A percentile compares a stretch with the other conserved stretches of the same genome.
These are phyloP conservation scores for Avena atlantica DNA, from an alignment of 176 grass and related monocot genomes.

Conservation along the genomic window DNA sequence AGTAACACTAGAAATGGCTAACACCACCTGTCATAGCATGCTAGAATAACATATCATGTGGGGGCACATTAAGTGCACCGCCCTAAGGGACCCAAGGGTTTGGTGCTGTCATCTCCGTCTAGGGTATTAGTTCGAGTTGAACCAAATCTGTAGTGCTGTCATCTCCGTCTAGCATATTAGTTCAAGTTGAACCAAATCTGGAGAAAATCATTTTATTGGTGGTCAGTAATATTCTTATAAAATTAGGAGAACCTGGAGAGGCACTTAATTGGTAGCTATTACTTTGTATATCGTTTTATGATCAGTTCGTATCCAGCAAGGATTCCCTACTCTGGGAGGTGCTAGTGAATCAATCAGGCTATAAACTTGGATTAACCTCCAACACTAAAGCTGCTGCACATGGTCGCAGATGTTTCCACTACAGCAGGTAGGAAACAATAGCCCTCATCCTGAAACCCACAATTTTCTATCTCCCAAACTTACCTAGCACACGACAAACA, in stretches of 20 bases:
- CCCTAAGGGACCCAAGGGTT: background rate
- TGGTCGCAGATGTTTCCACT: background rate
- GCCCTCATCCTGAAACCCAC: background rate
- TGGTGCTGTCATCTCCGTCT: background rate
- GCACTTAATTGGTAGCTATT: background rate
- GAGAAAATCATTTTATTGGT: background rate
- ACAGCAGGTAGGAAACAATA: background rate
- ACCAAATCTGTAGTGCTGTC: background rate
- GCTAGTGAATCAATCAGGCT: background rate
- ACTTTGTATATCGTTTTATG: background rate
- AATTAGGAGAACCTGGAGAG: background rate
- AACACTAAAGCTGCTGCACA: background rate
- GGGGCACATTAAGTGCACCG: background rate
- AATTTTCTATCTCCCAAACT: background rate
- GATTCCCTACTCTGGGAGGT: background rate
- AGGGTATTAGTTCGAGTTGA: background rate
- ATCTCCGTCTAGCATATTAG: background rate
- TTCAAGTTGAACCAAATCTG: background rate
- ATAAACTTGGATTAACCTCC: background rate
- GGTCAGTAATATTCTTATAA: background rate
- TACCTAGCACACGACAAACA: background rate
- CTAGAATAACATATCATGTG: conserved; percentile 4
- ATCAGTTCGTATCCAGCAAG: conserved; percentile 5
- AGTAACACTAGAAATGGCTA: background rate
- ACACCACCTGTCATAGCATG: conserved; percentile 38